A percentile compares a stretch with the other conserved stretches of the same genome.
Conservation (phyloP, 1,284 basidiomycete genomes). For the Tausonia pullulans region DNA sequence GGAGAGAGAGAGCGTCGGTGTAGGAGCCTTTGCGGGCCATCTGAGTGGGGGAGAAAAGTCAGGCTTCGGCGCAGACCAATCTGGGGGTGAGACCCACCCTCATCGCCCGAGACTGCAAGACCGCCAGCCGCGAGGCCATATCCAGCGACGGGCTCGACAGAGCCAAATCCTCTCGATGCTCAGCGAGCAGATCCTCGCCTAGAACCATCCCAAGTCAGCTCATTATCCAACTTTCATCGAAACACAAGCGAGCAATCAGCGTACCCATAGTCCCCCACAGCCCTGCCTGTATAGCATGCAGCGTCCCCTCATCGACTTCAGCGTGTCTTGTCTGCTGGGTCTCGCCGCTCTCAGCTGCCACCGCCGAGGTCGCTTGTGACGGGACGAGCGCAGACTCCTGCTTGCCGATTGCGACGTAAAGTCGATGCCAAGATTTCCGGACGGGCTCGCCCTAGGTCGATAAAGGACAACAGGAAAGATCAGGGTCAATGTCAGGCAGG, state of each 20-base stretch:
- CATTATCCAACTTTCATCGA: too few relatives aligned
- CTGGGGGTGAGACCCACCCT: background rate
- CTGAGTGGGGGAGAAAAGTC: background rate
- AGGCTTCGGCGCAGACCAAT: background rate
- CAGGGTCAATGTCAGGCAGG: too few relatives aligned
- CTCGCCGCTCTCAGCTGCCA: background rate
- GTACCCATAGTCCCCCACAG: background rate
- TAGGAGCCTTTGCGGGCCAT: background rate
- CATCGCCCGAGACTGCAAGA: background rate
- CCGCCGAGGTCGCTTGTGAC: background rate
- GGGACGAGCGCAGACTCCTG: slow-evolving; percentile 4
- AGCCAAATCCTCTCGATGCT: background rate
- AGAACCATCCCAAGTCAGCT: background rate
- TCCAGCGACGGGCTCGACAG: background rate
- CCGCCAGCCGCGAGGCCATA: background rate
- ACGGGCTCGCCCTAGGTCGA: slow-evolving; percentile 10
- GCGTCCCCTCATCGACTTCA: slow-evolving; percentile 1
- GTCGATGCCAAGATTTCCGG: background rate
- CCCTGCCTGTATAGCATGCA: background rate
- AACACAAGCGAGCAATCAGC: background rate
- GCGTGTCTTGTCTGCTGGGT: background rate
- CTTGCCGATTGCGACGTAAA: background rate
- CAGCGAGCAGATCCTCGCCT: slow-evolving; percentile 3
- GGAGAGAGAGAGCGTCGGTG: background rate
- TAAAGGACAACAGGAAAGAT: too few relatives aligned